A percentile compares a stretch with the other conserved stretches of the same genome.
Conservation (phyloP, 768 basidiomycete genomes). For the Amanita pallidorosea region DNA sequence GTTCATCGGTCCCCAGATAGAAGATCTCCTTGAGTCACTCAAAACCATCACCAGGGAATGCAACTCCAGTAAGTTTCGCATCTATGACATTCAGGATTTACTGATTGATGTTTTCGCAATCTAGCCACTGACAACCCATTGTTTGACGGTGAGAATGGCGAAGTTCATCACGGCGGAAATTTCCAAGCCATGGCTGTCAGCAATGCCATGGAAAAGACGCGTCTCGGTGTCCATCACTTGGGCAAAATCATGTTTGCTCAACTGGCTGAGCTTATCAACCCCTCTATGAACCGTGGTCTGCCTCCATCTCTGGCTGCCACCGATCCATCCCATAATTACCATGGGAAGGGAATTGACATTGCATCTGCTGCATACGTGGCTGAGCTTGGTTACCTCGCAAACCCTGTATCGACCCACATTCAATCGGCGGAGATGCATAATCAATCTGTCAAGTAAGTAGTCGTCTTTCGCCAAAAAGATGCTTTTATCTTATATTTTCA, state of each 20-base stretch:
- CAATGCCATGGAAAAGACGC: conserved; percentile 82
- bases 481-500: conserved; percentile 9
- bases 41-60: conserved; percentile 62
- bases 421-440: conserved; percentile 91
- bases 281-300: conserved; percentile 70
- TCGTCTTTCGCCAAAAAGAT: neutral
- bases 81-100: neutral
- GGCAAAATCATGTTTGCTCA: conserved; percentile 65
- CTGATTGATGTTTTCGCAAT: conserved; percentile 5
- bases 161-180: conserved; percentile 76
- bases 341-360: conserved; percentile 79
- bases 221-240: conserved; percentile 57
- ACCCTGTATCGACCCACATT: conserved; percentile 75
- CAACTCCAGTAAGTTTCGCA: conserved; percentile 57
- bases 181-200: conserved; percentile 86
- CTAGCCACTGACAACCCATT: conserved; percentile 83
- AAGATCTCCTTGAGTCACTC: conserved; percentile 60
- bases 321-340: conserved; percentile 75
- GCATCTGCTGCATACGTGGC: conserved; percentile 72
- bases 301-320: conserved; percentile 73
- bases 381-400: conserved; percentile 75
- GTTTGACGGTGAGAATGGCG: conserved; percentile 54
- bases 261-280: conserved; percentile 62
- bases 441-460: conserved; percentile 75
- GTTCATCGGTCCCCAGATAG: conserved; percentile 79